Percentiles rank a stretch among this genome's conserved stretches.
Evolutionary conservation across 805 yeast species (phyloP).

Genomic region (Yarrowia sp.): DNA sequence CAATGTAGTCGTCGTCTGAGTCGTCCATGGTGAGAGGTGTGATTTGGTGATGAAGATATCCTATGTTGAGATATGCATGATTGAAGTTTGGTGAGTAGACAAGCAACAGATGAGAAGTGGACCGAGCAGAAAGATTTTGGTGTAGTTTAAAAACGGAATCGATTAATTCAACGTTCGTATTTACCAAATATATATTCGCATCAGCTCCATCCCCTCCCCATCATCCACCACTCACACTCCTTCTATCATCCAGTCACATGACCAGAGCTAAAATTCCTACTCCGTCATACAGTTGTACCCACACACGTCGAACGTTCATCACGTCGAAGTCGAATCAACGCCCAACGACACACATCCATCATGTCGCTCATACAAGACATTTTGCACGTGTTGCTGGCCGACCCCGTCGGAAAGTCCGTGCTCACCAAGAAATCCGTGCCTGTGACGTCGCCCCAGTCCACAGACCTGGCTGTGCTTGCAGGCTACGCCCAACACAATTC

Average conservation of each 20-base stretch:
- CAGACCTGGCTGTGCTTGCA: constrained; percentile 8
- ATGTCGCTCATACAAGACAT: constrained; percentile 26
- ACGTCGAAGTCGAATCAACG: not conserved
- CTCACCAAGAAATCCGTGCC: constrained; percentile 7
- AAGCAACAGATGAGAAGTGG: too few relatives aligned
- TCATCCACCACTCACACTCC: not conserved
- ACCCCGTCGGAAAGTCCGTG: not conserved
- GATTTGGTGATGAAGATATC: too few relatives aligned
- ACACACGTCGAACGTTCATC: constrained; percentile 24
- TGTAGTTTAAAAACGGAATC: too few relatives aligned
- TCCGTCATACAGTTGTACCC: not conserved
- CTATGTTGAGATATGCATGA: not conserved
- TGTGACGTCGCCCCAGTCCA: not conserved
- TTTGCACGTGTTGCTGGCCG: constrained; percentile 5
- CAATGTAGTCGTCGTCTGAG: constrained; percentile 44
- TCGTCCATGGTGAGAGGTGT: constrained; percentile 38
- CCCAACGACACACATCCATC: not conserved
- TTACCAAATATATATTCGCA: too few relatives aligned
- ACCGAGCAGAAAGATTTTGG: too few relatives aligned
- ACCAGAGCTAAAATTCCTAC: not conserved
- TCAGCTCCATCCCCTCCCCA: not conserved
- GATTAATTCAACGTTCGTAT: too few relatives aligned
- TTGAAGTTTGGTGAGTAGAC: too few relatives aligned
- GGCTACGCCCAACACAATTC: constrained; percentile 13
- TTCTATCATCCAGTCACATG: constrained; percentile 12